Percentiles rank a stretch among this genome's conserved stretches.
Conservation (phyloP, 1,139 yeast genomes). For the Hyphopichia wangnamkhiaoensis region DNA sequence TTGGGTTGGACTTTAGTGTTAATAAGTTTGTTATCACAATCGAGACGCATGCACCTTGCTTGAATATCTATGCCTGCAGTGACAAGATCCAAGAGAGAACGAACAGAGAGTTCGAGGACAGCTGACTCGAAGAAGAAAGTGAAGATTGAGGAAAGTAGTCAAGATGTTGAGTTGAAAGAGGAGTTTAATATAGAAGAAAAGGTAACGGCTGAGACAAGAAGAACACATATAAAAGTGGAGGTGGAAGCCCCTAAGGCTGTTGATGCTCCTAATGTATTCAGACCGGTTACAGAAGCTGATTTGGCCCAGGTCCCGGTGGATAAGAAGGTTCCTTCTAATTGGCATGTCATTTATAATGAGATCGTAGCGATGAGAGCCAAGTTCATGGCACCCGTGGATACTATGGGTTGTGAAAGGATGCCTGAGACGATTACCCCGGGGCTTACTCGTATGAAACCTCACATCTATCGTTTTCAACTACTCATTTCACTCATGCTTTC, state of each 20-base stretch:
- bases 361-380: constrained; percentile 66
- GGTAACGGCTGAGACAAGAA: background rate
- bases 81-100: background rate
- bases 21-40: too few relatives aligned
- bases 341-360: constrained; percentile 57
- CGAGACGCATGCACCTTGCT: too few relatives aligned
- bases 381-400: constrained; percentile 79
- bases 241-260: constrained; percentile 3
- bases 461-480: constrained; percentile 66
- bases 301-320: constrained; percentile 5
- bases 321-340: constrained; percentile 40
- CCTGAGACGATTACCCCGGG: constrained; percentile 50
- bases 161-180: background rate
- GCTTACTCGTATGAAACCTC: constrained; percentile 30
- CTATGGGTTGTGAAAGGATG: constrained; percentile 81
- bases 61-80: background rate
- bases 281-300: constrained; percentile 3
- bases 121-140: background rate
- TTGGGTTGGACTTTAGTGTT: background rate
- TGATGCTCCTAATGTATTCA: constrained; percentile 8
- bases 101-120: background rate
- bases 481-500: constrained; percentile 82
- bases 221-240: background rate
- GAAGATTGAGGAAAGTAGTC: background rate
- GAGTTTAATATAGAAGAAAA: background rate